phyloP scores from a whole-genome alignment of 2,329 filamentous ascomycete species.

The Phyllosticta capitalensis region DNA sequence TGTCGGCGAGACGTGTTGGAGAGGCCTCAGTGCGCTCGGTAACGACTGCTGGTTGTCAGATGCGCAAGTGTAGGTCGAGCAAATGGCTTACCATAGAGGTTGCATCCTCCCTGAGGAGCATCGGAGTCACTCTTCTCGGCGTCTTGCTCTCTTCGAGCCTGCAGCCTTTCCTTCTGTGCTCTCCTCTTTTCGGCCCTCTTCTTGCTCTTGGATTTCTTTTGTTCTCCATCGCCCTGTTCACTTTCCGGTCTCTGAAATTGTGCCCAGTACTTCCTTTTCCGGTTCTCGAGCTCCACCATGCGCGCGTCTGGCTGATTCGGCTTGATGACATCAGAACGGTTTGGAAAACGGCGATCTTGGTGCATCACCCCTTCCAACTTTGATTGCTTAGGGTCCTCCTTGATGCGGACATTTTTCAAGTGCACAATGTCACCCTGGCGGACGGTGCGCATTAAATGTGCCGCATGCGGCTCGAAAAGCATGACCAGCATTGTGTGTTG shows the following conservation, averaged over 20 bases:
- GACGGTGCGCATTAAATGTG: constrained; percentile 47
- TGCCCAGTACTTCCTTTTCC: not conserved
- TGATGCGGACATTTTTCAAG: constrained; percentile 65
- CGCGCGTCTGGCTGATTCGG: constrained; percentile 34
- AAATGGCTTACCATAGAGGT: constrained; percentile 32
- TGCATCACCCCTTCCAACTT: constrained; percentile 66
- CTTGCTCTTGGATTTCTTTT: not conserved
- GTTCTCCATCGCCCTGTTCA: not conserved
- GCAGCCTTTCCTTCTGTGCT: constrained; percentile 23
- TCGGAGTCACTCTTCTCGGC: constrained; percentile 10
- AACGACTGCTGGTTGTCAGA: not conserved
- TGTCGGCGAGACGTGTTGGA: not conserved
- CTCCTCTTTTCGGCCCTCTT: constrained; percentile 31
- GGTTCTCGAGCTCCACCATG: constrained; percentile 42
- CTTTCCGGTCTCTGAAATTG: not conserved
- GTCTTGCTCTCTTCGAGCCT: constrained; percentile 25
- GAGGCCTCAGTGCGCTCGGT: not conserved
- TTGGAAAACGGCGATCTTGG: constrained; percentile 43
- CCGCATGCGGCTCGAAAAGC: constrained; percentile 59
- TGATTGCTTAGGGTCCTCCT: constrained; percentile 27
- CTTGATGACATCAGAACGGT: constrained; percentile 50
- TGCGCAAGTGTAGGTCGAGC: no score
- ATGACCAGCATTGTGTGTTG: constrained; percentile 62
- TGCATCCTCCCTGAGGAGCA: constrained; percentile 13
- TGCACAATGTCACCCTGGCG: constrained; percentile 52